Evolutionary conservation across 1,284 basidiomycete genomes (phyloP).

Genomic region (Ustilago nuda): DNA sequence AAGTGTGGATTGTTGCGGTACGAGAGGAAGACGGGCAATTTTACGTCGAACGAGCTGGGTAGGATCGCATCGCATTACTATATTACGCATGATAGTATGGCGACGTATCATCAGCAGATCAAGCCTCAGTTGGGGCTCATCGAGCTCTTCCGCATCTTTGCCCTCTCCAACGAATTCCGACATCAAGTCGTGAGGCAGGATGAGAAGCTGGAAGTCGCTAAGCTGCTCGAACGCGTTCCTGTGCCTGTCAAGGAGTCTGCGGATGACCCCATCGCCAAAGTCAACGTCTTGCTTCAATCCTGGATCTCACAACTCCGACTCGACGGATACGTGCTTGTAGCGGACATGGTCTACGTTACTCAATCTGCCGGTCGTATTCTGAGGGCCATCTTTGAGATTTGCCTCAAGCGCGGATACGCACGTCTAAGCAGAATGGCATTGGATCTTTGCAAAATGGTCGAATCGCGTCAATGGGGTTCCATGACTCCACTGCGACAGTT

Average conservation of each 20-base stretch:
- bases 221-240: constrained; percentile 92
- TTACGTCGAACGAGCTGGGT: constrained; percentile 77
- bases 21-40: constrained; percentile 86
- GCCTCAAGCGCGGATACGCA: constrained; percentile 98
- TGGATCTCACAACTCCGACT: constrained; percentile 95
- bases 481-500: constrained; percentile 98
- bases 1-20: constrained; percentile 95
- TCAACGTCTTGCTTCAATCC: constrained; percentile 94
- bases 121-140: constrained; percentile 86
- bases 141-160: constrained; percentile 96
- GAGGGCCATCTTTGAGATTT: constrained; percentile 97
- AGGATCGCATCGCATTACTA: constrained; percentile 97
- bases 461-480: constrained; percentile 85
- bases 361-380: constrained; percentile 78
- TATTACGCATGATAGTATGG: constrained; percentile 95
- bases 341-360: constrained; percentile 92
- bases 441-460: constrained; percentile 94
- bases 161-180: constrained; percentile 96
- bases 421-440: constrained; percentile 89
- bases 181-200: constrained; percentile 77
- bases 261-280: constrained; percentile 95
- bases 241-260: constrained; percentile 97
- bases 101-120: constrained; percentile 94
- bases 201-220: constrained; percentile 79
- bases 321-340: constrained; percentile 94